Percentiles rank a stretch among this genome's conserved stretches.
phyloP scores from a whole-genome alignment of 2,329 filamentous ascomycete genomes.

The Tolypocladium pustulatum region DNA sequence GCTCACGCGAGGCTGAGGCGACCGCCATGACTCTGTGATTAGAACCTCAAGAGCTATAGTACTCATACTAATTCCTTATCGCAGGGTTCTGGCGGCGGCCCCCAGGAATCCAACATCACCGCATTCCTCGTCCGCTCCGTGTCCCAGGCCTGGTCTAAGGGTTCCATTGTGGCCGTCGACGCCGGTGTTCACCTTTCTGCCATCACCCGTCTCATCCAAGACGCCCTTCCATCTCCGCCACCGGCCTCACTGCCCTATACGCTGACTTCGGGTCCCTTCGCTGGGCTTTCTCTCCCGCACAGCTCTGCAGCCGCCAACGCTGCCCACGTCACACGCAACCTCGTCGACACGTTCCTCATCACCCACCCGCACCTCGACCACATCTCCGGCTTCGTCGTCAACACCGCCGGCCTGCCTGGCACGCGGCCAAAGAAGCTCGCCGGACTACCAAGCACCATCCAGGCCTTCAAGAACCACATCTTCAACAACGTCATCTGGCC shows the following conservation, averaged over 20 bases:
- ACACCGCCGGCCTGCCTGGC: conserved; percentile 77
- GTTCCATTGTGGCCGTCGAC: conserved; percentile 85
- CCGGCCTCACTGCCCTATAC: conserved; percentile 32
- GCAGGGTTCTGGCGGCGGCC: conserved; percentile 82
- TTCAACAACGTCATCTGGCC: conserved; percentile 99
- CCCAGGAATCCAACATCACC: conserved; percentile 80
- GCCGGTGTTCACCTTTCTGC: conserved; percentile 81
- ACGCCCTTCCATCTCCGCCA: conserved; percentile 29
- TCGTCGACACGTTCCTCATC: conserved; percentile 83
- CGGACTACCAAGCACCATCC: conserved; percentile 78
- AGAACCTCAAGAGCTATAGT: neutral
- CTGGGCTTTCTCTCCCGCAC: conserved; percentile 62
- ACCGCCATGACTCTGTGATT: neutral
- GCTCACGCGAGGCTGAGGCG: neutral
- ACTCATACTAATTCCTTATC: conserved; percentile 14
- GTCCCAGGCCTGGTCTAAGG: conserved; percentile 66
- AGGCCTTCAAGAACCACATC: conserved; percentile 84
- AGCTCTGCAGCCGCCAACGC: conserved; percentile 66
- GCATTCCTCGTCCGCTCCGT: conserved; percentile 80
- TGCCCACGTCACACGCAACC: conserved; percentile 62
- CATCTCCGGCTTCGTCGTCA: conserved; percentile 82
- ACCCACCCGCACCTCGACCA: conserved; percentile 98
- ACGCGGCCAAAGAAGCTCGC: conserved; percentile 77
- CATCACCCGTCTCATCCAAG: conserved; percentile 68
- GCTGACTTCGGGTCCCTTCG: conserved; percentile 63